Percentiles rank a stretch among this genome's conserved stretches.
Evolutionary conservation across 2,329 filamentous ascomycete genomes (phyloP).

Genomic region (Endoconidiophora polonica): DNA sequence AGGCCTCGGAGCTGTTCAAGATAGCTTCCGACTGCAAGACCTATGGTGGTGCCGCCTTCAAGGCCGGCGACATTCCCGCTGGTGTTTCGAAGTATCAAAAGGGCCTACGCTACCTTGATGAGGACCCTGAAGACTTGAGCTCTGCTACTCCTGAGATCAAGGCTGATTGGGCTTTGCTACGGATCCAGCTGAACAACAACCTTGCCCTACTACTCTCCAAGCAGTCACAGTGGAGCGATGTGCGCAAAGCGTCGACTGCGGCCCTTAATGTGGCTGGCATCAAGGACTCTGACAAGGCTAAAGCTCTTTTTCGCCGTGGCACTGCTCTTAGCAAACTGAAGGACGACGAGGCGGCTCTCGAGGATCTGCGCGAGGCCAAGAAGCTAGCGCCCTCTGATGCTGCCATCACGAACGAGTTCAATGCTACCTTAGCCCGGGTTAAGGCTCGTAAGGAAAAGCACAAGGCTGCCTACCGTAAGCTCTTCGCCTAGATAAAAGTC

Average conservation of each 20-base stretch:
- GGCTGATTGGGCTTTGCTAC: slow-evolving; percentile 51
- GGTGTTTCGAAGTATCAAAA: slow-evolving; percentile 91
- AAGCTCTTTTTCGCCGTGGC: slow-evolving; percentile 73
- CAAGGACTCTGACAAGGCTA: slow-evolving; percentile 65
- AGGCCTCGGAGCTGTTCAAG: slow-evolving; percentile 43
- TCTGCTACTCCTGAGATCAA: slow-evolving; percentile 53
- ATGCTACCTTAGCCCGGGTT: slow-evolving; percentile 59
- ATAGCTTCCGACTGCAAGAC: slow-evolving; percentile 79
- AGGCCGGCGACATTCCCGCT: slow-evolving; percentile 50
- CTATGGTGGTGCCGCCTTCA: slow-evolving; percentile 86
- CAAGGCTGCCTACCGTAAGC: slow-evolving; percentile 84
- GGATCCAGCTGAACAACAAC: slow-evolving; percentile 80
- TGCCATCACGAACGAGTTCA: slow-evolving; percentile 58
- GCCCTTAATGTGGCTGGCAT: slow-evolving; percentile 53
- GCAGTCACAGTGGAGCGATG: slow-evolving; percentile 54
- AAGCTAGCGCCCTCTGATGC: slow-evolving; percentile 59
- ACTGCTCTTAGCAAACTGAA: slow-evolving; percentile 59
- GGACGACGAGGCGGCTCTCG: slow-evolving; percentile 68
- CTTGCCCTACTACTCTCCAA: slow-evolving; percentile 74
- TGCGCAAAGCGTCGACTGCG: slow-evolving; percentile 49
- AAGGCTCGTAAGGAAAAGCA: slow-evolving; percentile 66
- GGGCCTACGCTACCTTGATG: slow-evolving; percentile 72
- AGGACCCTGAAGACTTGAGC: slow-evolving; percentile 55
- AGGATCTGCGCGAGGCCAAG: slow-evolving; percentile 59
- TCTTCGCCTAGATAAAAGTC: slow-evolving; percentile 39